phyloP scores from a whole-genome alignment of 2,329 filamentous ascomycete genomes.

The Calonectria naviculata region DNA sequence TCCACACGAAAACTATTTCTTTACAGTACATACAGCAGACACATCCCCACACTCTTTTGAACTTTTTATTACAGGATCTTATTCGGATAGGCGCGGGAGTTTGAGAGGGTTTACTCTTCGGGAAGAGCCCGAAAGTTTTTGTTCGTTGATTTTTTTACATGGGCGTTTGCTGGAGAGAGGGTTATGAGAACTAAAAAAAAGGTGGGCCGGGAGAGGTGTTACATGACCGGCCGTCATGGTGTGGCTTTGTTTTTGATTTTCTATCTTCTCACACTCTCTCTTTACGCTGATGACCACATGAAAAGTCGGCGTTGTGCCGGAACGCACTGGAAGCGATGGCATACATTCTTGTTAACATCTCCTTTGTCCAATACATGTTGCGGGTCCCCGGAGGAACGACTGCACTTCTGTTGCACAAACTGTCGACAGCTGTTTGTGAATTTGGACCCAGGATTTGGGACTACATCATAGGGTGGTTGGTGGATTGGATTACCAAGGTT shows the following conservation, averaged over 20 bases:
- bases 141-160: constrained; percentile 32
- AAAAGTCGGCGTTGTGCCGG: constrained; percentile 18
- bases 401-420: constrained; percentile 13
- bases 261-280: constrained; percentile 18
- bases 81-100: constrained; percentile 35
- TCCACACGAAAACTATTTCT: constrained; percentile 19
- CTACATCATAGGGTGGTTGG: constrained; percentile 11
- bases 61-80: constrained; percentile 11
- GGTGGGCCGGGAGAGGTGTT: constrained; percentile 31
- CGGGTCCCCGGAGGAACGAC: constrained; percentile 25
- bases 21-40: constrained; percentile 27
- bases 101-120: constrained; percentile 26
- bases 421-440: constrained; percentile 16
- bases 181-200: constrained; percentile 36
- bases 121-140: constrained; percentile 21
- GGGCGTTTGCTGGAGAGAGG: constrained; percentile 34
- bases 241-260: constrained; percentile 23
- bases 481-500: neutral
- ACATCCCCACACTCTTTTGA: constrained; percentile 33
- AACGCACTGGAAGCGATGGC: constrained; percentile 25
- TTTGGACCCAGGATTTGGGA: constrained; percentile 25
- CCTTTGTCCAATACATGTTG: constrained; percentile 24
- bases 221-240: constrained; percentile 24
- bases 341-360: constrained; percentile 22
- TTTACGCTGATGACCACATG: constrained; percentile 23